phyloP scores from a whole-genome alignment of 2,329 filamentous ascomycete species.

The Huntiella savannae region DNA sequence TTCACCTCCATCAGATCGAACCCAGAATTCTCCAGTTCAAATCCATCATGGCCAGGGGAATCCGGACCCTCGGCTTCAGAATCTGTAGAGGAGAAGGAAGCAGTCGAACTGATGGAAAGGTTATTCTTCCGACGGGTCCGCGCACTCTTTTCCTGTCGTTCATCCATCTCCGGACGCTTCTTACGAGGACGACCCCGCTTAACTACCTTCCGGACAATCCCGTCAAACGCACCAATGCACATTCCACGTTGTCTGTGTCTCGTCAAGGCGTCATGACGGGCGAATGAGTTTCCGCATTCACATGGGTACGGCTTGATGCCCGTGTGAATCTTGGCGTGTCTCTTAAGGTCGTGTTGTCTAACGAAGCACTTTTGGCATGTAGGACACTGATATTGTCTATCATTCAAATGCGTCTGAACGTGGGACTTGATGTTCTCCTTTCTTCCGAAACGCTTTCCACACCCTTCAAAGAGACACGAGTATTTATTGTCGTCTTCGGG shows the following conservation, averaged over 20 bases:
- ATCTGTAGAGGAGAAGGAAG: constrained; percentile 18
- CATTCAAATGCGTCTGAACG: constrained; percentile 92
- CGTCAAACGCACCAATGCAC: constrained; percentile 89
- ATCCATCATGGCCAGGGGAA: constrained; percentile 30
- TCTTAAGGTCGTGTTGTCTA: constrained; percentile 88
- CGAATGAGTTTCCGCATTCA: constrained; percentile 85
- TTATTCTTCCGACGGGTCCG: constrained; percentile 32
- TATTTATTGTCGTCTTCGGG: constrained; percentile 63
- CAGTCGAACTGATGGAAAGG: constrained; percentile 27
- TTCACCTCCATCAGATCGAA: constrained; percentile 29
- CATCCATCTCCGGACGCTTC: constrained; percentile 36
- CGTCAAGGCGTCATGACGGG: constrained; percentile 84
- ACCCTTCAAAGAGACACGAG: constrained; percentile 58
- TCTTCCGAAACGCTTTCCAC: constrained; percentile 79
- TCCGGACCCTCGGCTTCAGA: constrained; percentile 35
- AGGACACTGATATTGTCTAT: constrained; percentile 86
- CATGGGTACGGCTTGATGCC: constrained; percentile 91
- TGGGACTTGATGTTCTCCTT: constrained; percentile 99
- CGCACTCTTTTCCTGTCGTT: constrained; percentile 37
- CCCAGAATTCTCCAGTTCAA: constrained; percentile 24
- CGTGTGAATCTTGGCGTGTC: constrained; percentile 93
- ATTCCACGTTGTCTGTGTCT: constrained; percentile 87
- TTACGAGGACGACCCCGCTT: constrained; percentile 47
- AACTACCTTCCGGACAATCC: constrained; percentile 40
- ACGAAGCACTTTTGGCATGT: constrained; percentile 92